Evolutionary conservation across 352 stramenopile genomes (phyloP).

Genomic region (Pythium phragmitis): DNA sequence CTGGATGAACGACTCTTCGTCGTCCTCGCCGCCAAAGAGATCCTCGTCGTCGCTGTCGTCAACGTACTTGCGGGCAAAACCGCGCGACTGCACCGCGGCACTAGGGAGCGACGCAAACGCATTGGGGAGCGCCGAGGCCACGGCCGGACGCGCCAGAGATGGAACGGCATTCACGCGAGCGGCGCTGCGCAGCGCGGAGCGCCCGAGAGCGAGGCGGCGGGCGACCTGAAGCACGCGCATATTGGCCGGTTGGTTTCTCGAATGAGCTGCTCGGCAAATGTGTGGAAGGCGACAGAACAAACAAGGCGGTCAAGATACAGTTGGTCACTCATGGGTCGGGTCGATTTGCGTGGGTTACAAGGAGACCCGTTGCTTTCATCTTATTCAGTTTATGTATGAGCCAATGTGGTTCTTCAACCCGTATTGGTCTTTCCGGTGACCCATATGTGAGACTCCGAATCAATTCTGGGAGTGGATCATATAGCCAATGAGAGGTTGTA

Average conservation of each 20-base stretch:
- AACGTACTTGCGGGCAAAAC: conserved; percentile 40
- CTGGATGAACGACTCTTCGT: conserved; percentile 79
- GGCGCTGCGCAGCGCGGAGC: conserved; percentile 11
- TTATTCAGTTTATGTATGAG: not conserved
- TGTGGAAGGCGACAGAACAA: not conserved
- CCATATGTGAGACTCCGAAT: too few relatives aligned
- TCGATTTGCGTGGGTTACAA: not conserved
- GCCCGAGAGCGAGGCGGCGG: conserved; percentile 13
- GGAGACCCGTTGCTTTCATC: not conserved
- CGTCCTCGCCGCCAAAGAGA: conserved; percentile 63
- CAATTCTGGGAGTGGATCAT: too few relatives aligned
- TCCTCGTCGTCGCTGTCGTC: conserved; percentile 44
- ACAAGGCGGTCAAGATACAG: not conserved
- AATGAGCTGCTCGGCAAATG: not conserved
- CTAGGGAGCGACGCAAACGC: conserved; percentile 4
- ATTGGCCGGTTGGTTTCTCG: not conserved
- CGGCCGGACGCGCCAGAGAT: conserved; percentile 12
- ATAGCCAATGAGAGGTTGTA: too few relatives aligned
- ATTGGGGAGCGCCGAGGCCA: conserved; percentile 9
- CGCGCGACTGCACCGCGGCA: conserved; percentile 24
- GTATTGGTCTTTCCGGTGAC: too few relatives aligned
- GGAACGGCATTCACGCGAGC: conserved; percentile 4
- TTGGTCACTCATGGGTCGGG: not conserved
- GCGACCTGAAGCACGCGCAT: conserved; percentile 23
- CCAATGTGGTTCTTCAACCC: not conserved